Evolutionary conservation across 805 yeast genomes (phyloP).

Genomic region (Brettanomyces sp.): DNA sequence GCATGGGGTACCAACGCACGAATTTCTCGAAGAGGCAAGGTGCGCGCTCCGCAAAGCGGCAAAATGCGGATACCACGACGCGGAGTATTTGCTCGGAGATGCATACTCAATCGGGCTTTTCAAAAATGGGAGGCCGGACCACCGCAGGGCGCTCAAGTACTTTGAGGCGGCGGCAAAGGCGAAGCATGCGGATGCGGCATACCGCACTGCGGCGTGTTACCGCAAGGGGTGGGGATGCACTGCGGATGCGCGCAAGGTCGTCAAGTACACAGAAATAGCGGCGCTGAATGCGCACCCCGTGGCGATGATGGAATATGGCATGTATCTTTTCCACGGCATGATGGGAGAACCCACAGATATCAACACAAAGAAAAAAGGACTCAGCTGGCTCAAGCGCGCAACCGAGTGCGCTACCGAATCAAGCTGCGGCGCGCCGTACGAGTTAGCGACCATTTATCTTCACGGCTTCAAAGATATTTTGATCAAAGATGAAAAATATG

Average conservation of each 20-base stretch:
- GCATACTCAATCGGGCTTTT: constrained; percentile 78
- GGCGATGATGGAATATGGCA: constrained; percentile 91
- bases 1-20: constrained; percentile 24
- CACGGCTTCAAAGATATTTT: constrained; percentile 81
- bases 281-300: constrained; percentile 90
- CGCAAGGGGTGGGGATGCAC: constrained; percentile 93
- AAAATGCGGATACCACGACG: constrained; percentile 48
- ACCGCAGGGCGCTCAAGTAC: constrained; percentile 62
- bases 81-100: constrained; percentile 89
- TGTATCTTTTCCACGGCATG: constrained; percentile 72
- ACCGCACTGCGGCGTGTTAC: constrained; percentile 82
- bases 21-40: constrained; percentile 69
- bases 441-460: constrained; percentile 76
- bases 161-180: constrained; percentile 91
- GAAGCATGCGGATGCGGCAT: constrained; percentile 86
- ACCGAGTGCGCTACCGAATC: constrained; percentile 74
- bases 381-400: constrained; percentile 89
- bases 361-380: constrained; percentile 72
- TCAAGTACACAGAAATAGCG: constrained; percentile 76
- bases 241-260: constrained; percentile 77
- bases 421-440: constrained; percentile 91
- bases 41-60: constrained; percentile 35
- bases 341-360: constrained; percentile 71
- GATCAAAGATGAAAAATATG: constrained; percentile 74
- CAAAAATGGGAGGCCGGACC: constrained; percentile 55